These are phyloP conservation scores for Antrodiella citrinella DNA, from an alignment of 768 basidiomycete genomes.

Conservation along the genomic window DNA sequence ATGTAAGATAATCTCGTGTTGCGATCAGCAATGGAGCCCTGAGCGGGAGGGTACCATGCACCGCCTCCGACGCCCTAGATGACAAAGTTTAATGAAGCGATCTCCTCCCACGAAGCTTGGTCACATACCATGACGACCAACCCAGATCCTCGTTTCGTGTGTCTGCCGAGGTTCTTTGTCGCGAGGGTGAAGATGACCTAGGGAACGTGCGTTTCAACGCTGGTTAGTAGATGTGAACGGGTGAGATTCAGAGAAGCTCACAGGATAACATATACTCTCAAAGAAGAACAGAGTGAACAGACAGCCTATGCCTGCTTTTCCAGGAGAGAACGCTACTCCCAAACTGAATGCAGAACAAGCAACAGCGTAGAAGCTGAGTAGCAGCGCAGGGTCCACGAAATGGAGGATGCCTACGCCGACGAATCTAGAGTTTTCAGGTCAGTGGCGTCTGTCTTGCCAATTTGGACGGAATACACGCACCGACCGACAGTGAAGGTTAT, in stretches of 20 bases:
- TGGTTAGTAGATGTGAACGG: not conserved
- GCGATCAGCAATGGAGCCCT: slow-evolving; percentile 45
- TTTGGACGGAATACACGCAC: slow-evolving; percentile 24
- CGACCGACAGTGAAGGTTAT: slow-evolving; percentile 59
- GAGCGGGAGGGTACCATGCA: slow-evolving; percentile 62
- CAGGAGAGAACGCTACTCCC: slow-evolving; percentile 40
- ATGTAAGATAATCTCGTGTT: slow-evolving; percentile 50
- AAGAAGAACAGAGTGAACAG: slow-evolving; percentile 65
- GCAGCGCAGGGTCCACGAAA: slow-evolving; percentile 55
- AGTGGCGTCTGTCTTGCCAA: too few species aligned
- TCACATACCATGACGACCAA: slow-evolving; percentile 49
- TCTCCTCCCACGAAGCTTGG: not conserved
- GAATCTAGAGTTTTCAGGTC: slow-evolving; percentile 32
- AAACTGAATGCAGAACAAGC: slow-evolving; percentile 45
- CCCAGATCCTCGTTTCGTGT: slow-evolving; percentile 56
- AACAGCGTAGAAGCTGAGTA: slow-evolving; percentile 46
- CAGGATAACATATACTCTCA: slow-evolving; percentile 68
- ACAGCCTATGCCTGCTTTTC: slow-evolving; percentile 49
- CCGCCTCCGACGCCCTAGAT: slow-evolving; percentile 51
- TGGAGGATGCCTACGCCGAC: slow-evolving; percentile 52
- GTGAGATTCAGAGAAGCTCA: slow-evolving; percentile 18
- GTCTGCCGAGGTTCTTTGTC: slow-evolving; percentile 53
- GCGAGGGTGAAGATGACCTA: slow-evolving; percentile 57
- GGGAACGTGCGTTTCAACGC: not conserved
- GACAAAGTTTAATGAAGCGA: not conserved